Base-by-base conservation (phyloP, 805 yeast species). In the Wickerhamomyces xylosicus region DNA sequence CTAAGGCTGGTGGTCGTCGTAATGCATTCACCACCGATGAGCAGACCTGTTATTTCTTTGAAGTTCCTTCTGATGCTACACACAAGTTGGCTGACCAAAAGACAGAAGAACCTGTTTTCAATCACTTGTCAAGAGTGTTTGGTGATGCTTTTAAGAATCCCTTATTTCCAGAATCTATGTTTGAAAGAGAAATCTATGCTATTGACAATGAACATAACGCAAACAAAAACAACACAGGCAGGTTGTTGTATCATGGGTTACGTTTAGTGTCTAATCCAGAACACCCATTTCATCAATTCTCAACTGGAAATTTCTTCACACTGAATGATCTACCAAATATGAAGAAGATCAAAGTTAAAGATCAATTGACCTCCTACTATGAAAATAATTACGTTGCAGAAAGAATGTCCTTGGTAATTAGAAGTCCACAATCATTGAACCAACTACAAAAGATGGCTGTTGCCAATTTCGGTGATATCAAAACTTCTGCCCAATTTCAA, bases 11-110 rank as follows among this genome's bases (percentile, higher is more conserved):
- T 16, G 92, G 92, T 1, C 46, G 61, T 1, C 57, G 68, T 37
- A 83, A 81, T 56, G 94, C 92, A 0, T 72, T 60, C 45, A 83
- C 94, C 0, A 72, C 80, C 1, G 80, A 79, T 3, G 84, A 77
- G 44, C 72, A 67, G 39, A 80, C 90, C 0, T 66, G 76, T 14
- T 83, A 72, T 52, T 74, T 69, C 46, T 79, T 78, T 50, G 79
- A 78, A 47, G 54, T 79, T 2, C 85, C 87, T 0, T 53, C 67
- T 0, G 62, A 55, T 38, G 54, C 64, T 13, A 46, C 51, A 3
- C 37, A 38, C 29, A 44, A 47, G 18, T n/a, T n/a, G 4, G 5
- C 13, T 25, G 39, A 41, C 8, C 36, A 43, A 21, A 36, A 45
- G 29, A 36, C 41, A 13, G 31, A 47, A 13, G 29, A 39, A 13